phyloP scores from a whole-genome alignment of 2,329 filamentous ascomycete species.

The Claviceps sp. region DNA sequence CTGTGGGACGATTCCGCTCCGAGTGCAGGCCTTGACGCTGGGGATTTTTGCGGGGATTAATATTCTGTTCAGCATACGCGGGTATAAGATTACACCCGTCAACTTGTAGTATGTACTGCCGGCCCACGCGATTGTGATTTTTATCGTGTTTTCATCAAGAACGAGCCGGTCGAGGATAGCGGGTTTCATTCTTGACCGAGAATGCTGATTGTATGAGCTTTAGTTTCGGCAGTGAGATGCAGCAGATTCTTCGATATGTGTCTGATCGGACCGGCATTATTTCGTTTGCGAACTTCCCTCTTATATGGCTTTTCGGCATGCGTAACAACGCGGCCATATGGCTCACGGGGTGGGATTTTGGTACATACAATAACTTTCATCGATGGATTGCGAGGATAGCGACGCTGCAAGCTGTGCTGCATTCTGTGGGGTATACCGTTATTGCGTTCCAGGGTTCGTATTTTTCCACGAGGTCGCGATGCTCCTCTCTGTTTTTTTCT shows the following conservation, averaged over 20 bases:
- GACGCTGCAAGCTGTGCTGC: conserved; percentile 47
- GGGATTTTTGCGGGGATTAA: conserved; percentile 25
- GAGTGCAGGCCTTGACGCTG: conserved; percentile 29
- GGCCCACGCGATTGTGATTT: no score
- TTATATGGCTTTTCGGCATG: conserved; percentile 53
- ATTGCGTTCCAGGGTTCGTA: conserved; percentile 25
- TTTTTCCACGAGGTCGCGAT: not conserved
- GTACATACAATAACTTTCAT: conserved; percentile 54
- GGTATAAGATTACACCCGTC: conserved; percentile 23
- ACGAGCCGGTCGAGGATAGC: not conserved
- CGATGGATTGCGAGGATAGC: conserved; percentile 51
- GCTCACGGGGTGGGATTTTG: conserved; percentile 56
- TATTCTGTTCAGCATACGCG: conserved; percentile 20
- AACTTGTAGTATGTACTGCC: conserved; percentile 26
- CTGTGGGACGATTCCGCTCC: conserved; percentile 30
- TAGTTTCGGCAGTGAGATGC: conserved; percentile 21
- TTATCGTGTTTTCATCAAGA: not conserved
- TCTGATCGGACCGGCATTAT: conserved; percentile 52
- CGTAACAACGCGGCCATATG: conserved; percentile 54
- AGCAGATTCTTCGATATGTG: conserved; percentile 37
- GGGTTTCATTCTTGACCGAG: no score
- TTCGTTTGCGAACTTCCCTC: conserved; percentile 47
- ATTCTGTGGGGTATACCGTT: conserved; percentile 46
- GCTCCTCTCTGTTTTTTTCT: not conserved
- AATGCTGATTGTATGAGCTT: not conserved